phyloP scores from a whole-genome alignment of 2,329 filamentous ascomycete genomes.

The Piedraia hortae region DNA sequence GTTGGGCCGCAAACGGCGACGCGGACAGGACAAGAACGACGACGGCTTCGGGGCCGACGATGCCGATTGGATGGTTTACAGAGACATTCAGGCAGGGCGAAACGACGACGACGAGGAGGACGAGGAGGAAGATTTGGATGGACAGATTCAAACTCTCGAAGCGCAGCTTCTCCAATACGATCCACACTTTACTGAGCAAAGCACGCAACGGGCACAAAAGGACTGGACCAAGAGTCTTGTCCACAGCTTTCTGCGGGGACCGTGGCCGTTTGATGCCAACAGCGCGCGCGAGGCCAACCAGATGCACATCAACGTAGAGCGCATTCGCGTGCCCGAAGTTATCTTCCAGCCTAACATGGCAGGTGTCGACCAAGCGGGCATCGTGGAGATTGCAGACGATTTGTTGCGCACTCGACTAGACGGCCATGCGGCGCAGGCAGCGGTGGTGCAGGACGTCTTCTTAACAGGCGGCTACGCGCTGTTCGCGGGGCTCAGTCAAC shows the following conservation, averaged over 20 bases:
- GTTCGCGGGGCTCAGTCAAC: slow-evolving; percentile 65
- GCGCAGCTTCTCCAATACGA: slow-evolving; percentile 66
- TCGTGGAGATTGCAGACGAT: slow-evolving; percentile 75
- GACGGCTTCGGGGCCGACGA: slow-evolving; percentile 94
- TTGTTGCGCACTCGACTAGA: slow-evolving; percentile 59
- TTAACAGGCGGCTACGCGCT: slow-evolving; percentile 79
- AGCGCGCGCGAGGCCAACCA: slow-evolving; percentile 61
- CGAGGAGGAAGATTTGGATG: slow-evolving; percentile 65
- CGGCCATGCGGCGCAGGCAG: slow-evolving; percentile 28
- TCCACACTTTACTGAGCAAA: slow-evolving; percentile 66
- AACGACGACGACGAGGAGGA: slow-evolving; percentile 87
- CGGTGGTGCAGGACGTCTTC: slow-evolving; percentile 65
- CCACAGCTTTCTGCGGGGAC: slow-evolving; percentile 71
- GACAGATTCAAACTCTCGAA: slow-evolving; percentile 49
- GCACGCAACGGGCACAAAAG: slow-evolving; percentile 70
- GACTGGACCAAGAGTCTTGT: slow-evolving; percentile 87
- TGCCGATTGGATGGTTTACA: slow-evolving; percentile 92
- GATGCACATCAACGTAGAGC: slow-evolving; percentile 92
- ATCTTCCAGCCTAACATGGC: slow-evolving; percentile 96
- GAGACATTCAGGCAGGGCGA: slow-evolving; percentile 64
- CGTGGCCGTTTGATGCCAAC: slow-evolving; percentile 57
- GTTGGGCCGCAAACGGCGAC: slow-evolving; percentile 43
- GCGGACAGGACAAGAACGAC: slow-evolving; percentile 79
- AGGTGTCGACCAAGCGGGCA: slow-evolving; percentile 86
- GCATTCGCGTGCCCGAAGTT: slow-evolving; percentile 96